Conservation (phyloP, 2,329 filamentous ascomycete genomes). For the Penicillium vulpinum region DNA sequence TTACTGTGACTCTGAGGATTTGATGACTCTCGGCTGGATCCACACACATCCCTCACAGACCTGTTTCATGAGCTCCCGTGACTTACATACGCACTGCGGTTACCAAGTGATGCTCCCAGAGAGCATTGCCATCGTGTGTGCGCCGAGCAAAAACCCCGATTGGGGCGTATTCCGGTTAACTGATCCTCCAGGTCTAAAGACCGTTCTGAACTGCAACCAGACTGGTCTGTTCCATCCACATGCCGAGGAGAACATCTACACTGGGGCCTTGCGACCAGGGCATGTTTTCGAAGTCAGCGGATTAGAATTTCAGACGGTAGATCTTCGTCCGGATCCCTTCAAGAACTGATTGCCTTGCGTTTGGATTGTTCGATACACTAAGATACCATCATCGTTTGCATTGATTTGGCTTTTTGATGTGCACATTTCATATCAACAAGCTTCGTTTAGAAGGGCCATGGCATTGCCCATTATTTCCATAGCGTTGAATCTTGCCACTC, state of each 20-base stretch:
- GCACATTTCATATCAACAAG: not conserved
- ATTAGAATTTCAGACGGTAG: slow-evolving; percentile 67
- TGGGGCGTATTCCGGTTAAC: slow-evolving; percentile 93
- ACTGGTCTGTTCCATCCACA: slow-evolving; percentile 83
- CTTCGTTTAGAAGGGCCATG: not conserved
- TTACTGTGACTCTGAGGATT: slow-evolving; percentile 79
- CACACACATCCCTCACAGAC: slow-evolving; percentile 96
- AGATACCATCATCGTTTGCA: slow-evolving; percentile 19
- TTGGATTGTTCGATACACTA: slow-evolving; percentile 11
- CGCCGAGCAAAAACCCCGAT: slow-evolving; percentile 71
- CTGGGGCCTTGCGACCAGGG: slow-evolving; percentile 67
- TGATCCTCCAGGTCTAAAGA: slow-evolving; percentile 82
- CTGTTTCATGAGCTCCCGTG: slow-evolving; percentile 94
- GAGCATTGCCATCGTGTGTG: slow-evolving; percentile 95
- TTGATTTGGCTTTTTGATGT: not conserved
- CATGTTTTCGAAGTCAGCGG: slow-evolving; percentile 70
- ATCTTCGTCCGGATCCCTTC: slow-evolving; percentile 49
- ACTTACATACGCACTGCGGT: slow-evolving; percentile 88
- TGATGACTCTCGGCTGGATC: slow-evolving; percentile 93
- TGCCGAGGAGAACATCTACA: slow-evolving; percentile 70
- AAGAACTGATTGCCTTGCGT: slow-evolving; percentile 6
- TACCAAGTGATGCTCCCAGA: slow-evolving; percentile 97
- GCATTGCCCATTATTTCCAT: not conserved
- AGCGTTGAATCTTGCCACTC: not conserved
- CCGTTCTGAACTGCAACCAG: slow-evolving; percentile 77